A percentile compares a stretch with the other conserved stretches of the same genome.
phyloP scores from a whole-genome alignment of 192 early-diverging fungal genomes.

The Jimgerdemannia lactiflua region DNA sequence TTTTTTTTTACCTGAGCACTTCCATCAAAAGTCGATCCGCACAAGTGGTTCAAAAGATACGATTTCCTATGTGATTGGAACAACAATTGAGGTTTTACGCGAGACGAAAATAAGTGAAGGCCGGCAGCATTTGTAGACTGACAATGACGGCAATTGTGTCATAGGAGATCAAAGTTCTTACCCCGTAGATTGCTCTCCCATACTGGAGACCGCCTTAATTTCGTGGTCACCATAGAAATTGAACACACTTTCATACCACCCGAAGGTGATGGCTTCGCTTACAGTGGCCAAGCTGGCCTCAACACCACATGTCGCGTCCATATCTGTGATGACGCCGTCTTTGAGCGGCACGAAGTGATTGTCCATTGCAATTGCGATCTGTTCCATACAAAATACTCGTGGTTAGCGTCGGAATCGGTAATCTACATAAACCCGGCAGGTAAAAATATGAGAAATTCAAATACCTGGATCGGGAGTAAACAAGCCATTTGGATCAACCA shows the following conservation, averaged over 20 bases:
- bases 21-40: slow-evolving; percentile 11
- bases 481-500: background rate
- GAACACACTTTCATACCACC: slow-evolving; percentile 1
- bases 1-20: slow-evolving; percentile 20
- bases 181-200: slow-evolving; percentile 23
- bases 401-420: background rate
- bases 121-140: background rate
- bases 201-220: slow-evolving; percentile 18
- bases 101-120: background rate
- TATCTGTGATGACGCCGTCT: slow-evolving; percentile 10
- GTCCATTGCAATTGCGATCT: slow-evolving; percentile 16
- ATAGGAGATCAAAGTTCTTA: background rate
- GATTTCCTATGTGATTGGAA: slow-evolving; percentile 5
- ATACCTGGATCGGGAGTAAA: background rate
- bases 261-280: background rate
- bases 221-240: slow-evolving; percentile 10
- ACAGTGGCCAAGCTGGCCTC: background rate
- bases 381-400: background rate
- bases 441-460: background rate
- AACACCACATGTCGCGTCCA: background rate
- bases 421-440: background rate
- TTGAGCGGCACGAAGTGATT: slow-evolving; percentile 12
- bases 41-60: slow-evolving; percentile 17
- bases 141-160: background rate
- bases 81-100: background rate